Evolutionary conservation across 116 monocot species (phyloP).

Genomic region (Dioscorea cayenensis): DNA sequence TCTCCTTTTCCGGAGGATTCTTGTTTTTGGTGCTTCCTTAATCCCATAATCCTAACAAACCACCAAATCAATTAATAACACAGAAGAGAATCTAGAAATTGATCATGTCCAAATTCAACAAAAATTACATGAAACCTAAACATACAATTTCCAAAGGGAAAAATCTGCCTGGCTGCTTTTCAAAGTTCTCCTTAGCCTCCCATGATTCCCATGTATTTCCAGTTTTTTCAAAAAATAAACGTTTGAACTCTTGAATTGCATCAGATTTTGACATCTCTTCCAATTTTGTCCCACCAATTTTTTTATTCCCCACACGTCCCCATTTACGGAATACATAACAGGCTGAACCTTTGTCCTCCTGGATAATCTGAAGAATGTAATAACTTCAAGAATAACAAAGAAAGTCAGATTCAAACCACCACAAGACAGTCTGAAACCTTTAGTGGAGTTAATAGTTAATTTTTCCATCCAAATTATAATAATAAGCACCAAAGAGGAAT

Average conservation of each 20-base stretch:
- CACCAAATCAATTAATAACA: not conserved
- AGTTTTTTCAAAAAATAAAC: constrained; percentile 94
- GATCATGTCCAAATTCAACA: not conserved
- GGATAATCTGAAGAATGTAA: constrained; percentile 92
- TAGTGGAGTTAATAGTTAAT: not conserved
- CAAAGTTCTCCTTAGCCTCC: constrained; percentile 66
- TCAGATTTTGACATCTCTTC: constrained; percentile 68
- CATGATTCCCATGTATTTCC: constrained; percentile 93
- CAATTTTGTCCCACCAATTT: constrained; percentile 80
- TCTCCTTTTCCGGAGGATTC: constrained; percentile 32
- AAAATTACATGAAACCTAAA: not conserved
- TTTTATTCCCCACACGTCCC: constrained; percentile 96
- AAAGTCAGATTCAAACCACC: not conserved
- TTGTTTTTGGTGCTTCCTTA: constrained; percentile 53
- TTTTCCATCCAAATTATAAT: not conserved
- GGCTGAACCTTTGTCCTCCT: constrained; percentile 81
- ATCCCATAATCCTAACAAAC: constrained; percentile 84
- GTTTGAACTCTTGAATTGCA: constrained; percentile 76
- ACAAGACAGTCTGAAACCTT: not conserved
- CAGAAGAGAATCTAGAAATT: constrained; percentile 3
- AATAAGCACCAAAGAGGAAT: not conserved
- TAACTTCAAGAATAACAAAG: constrained; percentile 40
- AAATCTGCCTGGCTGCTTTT: constrained; percentile 85
- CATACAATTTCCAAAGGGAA: constrained; percentile 93
- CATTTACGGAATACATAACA: constrained; percentile 95